phyloP scores from a whole-genome alignment of 2,329 filamentous ascomycete genomes.

The Pseudogymnoascus sp. region DNA sequence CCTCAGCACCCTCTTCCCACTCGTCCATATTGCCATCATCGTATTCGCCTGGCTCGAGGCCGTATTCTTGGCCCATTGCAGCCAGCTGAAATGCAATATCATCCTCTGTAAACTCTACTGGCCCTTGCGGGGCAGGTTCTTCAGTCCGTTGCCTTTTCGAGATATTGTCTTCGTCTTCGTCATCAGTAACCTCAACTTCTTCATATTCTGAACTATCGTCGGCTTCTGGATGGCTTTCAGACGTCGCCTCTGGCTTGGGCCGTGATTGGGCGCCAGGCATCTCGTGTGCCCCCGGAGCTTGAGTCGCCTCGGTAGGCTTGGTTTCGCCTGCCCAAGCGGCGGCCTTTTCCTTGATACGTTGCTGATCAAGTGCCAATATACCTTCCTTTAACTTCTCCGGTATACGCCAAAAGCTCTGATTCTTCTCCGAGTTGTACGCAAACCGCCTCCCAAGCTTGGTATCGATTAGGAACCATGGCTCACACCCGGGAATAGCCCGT shows the following conservation, averaged over 20 bases:
- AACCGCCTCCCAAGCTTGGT: slow-evolving; percentile 87
- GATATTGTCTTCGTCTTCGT: slow-evolving; percentile 42
- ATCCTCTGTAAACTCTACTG: slow-evolving; percentile 82
- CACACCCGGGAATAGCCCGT: slow-evolving; percentile 68
- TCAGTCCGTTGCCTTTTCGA: slow-evolving; percentile 44
- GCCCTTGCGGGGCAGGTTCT: slow-evolving; percentile 34
- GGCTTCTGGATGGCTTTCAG: slow-evolving; percentile 33
- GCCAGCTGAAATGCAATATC: slow-evolving; percentile 90
- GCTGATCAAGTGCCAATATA: slow-evolving; percentile 65
- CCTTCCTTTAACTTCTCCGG: slow-evolving; percentile 78
- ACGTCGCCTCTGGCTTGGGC: slow-evolving; percentile 15
- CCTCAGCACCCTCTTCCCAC: slow-evolving; percentile 67
- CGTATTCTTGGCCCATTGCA: slow-evolving; percentile 81
- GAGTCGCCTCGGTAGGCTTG: slow-evolving; percentile 24
- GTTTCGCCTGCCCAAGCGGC: slow-evolving; percentile 22
- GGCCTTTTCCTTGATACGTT: slow-evolving; percentile 56
- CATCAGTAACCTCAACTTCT: slow-evolving; percentile 36
- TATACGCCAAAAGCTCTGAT: slow-evolving; percentile 91
- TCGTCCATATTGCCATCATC: slow-evolving; percentile 54
- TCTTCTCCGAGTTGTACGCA: slow-evolving; percentile 78
- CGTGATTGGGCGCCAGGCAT: slow-evolving; percentile 17
- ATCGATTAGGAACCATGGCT: slow-evolving; percentile 86
- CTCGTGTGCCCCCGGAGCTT: slow-evolving; percentile 23
- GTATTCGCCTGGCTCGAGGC: slow-evolving; percentile 68
- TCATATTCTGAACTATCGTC: slow-evolving; percentile 68